Conservation (phyloP, 495 filamentous ascomycete species). For the Aspergillus indologenus region DNA sequence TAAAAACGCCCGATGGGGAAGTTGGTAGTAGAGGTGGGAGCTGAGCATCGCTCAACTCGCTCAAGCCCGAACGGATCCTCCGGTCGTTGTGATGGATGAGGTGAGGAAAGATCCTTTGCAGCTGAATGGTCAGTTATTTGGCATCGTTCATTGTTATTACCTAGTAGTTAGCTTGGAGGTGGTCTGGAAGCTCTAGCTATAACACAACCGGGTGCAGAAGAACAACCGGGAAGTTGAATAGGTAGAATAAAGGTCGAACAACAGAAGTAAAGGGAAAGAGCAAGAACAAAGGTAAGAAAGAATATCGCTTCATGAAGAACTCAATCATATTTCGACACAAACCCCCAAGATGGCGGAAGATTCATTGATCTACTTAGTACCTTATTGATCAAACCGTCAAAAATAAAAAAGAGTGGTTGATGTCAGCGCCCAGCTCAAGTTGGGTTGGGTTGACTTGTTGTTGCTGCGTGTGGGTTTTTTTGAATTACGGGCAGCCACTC, state of each 20-base stretch:
- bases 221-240: neutral
- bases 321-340: neutral
- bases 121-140: neutral
- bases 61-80: neutral
- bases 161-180: neutral
- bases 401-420: constrained; percentile 16
- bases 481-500: constrained; percentile 18
- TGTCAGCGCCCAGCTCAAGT: constrained; percentile 23
- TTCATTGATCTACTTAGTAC: neutral
- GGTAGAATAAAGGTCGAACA: too few relatives aligned
- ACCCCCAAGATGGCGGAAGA: neutral
- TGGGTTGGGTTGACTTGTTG: constrained; percentile 9
- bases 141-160: neutral
- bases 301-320: too few relatives aligned
- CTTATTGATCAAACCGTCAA: too few relatives aligned
- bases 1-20: neutral
- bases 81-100: neutral
- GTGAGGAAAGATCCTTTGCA: neutral
- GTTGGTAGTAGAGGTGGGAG: too few relatives aligned
- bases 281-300: too few relatives aligned
- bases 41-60: neutral
- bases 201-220: neutral
- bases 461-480: constrained; percentile 16
- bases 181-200: neutral
- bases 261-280: too few relatives aligned